These are phyloP conservation scores for Marasmius fiardii DNA, from an alignment of 1,284 basidiomycete species.

Conservation along the genomic window DNA sequence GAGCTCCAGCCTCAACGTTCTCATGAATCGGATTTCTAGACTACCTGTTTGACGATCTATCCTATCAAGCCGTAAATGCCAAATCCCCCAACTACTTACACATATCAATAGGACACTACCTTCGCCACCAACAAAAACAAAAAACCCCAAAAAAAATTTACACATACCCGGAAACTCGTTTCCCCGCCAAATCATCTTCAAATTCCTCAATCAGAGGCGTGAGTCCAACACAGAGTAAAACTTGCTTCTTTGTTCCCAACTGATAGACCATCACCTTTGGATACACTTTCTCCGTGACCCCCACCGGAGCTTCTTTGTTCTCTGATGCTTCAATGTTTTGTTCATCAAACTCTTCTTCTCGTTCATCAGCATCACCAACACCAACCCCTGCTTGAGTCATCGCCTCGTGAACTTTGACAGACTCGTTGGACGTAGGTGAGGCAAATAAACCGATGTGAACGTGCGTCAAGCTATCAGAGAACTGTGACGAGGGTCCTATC, in stretches of 20 bases:
- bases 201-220: not conserved
- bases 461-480: conserved; percentile 9
- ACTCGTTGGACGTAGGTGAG: conserved; percentile 27
- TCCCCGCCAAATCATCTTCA: not conserved
- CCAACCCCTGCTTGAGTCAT: conserved; percentile 16
- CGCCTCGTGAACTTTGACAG: conserved; percentile 27
- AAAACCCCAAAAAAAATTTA: no score
- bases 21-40: no score
- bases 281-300: conserved; percentile 17
- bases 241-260: conserved; percentile 35
- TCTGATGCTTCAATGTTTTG: no score
- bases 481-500: conserved; percentile 1
- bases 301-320: conserved; percentile 6
- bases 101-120: no score
- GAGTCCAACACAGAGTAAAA: conserved; percentile 3
- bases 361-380: no score
- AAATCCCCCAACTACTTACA: no score
- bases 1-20: no score
- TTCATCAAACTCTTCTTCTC: no score
- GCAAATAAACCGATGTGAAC: conserved; percentile 40
- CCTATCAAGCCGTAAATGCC: no score
- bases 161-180: no score
- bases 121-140: no score
- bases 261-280: conserved; percentile 31
- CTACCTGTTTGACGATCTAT: no score